Evolutionary conservation across 257 asterid species (phyloP), one percentile per base, ranked within the genome.

Genomic region (Ilex aquifolium): DNA sequence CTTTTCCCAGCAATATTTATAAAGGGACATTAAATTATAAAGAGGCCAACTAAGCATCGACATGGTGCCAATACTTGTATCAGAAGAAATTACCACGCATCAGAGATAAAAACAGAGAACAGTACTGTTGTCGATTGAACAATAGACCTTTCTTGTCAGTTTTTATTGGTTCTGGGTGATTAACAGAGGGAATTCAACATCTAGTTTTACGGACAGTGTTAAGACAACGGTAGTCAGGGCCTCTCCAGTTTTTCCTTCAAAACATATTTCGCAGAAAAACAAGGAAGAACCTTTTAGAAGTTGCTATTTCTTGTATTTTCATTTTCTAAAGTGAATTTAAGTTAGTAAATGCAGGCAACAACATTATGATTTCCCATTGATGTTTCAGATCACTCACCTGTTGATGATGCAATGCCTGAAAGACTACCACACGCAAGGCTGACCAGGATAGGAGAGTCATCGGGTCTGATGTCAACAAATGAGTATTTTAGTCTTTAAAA

Each of bases 361-460:
- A 21, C 27, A 21, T 21, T 21, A 21, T 21, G 27, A 21, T 21
- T 21, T 21, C 27, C 27, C 27, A 7, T 44, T 44, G 50, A 53
- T 27, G 11, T 14, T 53, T 66, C 64, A 64, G 76, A 66, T 65
- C 59, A 67, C 71, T 71, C 76, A 86, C 96, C 88, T 69, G 95
- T 84, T 63, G 95, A 89, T 56, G 95, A 75, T 54, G 93, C 93
- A 74, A 89, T 75, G 64, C 96, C 95, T 46, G 96, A 86, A 65
- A 89, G 76, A 76, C 96, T 89, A 65, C 95, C 96, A 75, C 95
- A 86, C 44, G 88, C 88, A 61, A 86, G 95, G 79, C 95, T 76
- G 72, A 83, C 84, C 59, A 86, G 63, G 63, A 77, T 70, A 44
- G 80, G 73, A 3, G 96, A 86, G 73, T 89, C 96, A 60, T 79